Base-by-base conservation (phyloP, 164 flowering plant genomes). In the Chimonanthus salicifolius region DNA sequence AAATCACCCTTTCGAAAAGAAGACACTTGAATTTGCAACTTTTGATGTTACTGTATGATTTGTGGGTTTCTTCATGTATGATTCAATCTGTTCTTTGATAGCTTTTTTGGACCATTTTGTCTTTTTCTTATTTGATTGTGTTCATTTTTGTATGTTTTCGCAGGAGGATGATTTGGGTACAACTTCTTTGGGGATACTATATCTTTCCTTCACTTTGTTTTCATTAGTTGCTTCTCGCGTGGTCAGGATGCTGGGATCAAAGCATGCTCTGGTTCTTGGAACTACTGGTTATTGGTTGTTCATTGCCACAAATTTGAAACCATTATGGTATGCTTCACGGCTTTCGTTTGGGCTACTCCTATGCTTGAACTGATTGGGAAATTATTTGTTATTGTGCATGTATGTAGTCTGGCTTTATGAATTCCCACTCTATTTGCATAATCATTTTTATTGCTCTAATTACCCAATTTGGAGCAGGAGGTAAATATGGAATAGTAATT, bases 251-350 rank as follows among this genome's bases (percentile, higher is more conserved):
- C 68, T 95, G 76, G 98, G 98, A 1, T 82, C 94, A 0, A 95
- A 90, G 89, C 88, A 82, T 48, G 88, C 99, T 77, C 67, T 95
- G 78, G 47, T 95, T 72, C 82, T 95, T 51, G 99, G 99, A 47
- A 91, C 94, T 62, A 88, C 90, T 79, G 99, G 99, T 6, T 95
- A 93, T 78, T 93, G 94, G 97, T 74, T 95, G 70, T 95, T 88
- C 82, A 84, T 87, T 3, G 99, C 99, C 50, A 90, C 99, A 2
- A 93, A 95, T 86, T 82, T 95, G 86, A 81, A 47, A 75, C 96
- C 99, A 0, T 78, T 86, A 10, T 93, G 98, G 99, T 95, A 85
- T 64, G 67, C 54, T 66, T 46, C 50, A 68, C 3, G 2, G 54
- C 33, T 33, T 68, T 68, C 70, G 7, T 33, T 47, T 16, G n/a